These are phyloP conservation scores for Tetrahymena thermophila DNA, from an alignment of 73 alveolate genomes.

Conservation along the genomic window DNA sequence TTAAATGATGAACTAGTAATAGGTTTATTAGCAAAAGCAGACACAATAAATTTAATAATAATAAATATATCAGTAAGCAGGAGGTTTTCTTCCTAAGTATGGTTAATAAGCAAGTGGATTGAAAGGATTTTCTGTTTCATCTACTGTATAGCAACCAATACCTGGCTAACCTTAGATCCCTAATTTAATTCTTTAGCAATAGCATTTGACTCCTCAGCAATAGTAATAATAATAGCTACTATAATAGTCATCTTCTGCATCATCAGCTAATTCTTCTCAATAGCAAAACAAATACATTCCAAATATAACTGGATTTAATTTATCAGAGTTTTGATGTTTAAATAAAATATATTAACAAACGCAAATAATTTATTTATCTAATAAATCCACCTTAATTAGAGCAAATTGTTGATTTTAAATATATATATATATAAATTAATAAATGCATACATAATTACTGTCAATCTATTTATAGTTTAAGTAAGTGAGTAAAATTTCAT, in stretches of 20 bases:
- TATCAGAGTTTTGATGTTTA: background rate
- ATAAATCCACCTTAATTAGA: too few relatives aligned
- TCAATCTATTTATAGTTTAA: too few relatives aligned
- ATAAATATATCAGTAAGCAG: background rate
- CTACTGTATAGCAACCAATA: background rate
- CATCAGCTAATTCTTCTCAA: background rate
- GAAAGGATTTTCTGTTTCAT: background rate
- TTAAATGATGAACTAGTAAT: background rate
- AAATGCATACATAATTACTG: too few relatives aligned
- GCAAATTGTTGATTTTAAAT: too few relatives aligned
- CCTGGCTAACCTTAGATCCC: background rate
- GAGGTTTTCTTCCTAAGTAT: background rate
- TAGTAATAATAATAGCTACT: background rate
- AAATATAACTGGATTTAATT: background rate
- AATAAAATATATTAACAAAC: too few relatives aligned
- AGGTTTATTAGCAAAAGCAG: background rate
- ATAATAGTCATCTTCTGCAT: background rate
- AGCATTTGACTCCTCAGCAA: background rate
- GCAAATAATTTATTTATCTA: background rate
- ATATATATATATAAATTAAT: too few relatives aligned
- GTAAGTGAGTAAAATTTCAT: too few relatives aligned
- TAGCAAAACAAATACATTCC: background rate
- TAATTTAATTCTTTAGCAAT: background rate
- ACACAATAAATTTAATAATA: background rate
- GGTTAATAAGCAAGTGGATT: background rate